Conservation (phyloP, 805 yeast genomes). For the Ogataea glucozyma region DNA sequence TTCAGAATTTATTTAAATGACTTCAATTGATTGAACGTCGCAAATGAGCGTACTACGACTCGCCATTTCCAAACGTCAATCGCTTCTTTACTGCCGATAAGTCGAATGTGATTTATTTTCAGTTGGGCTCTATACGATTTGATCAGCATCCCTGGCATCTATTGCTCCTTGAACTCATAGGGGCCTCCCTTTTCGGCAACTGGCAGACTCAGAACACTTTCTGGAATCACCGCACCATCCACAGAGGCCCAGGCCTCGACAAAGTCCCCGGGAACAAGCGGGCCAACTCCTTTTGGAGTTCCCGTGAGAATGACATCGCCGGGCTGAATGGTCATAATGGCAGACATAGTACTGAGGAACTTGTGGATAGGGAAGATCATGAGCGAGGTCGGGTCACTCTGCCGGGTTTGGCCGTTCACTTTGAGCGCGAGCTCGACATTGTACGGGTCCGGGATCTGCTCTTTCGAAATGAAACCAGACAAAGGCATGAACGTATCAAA, state of each 20-base stretch:
- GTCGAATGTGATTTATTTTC: no score
- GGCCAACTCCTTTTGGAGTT: slow-evolving; percentile 97
- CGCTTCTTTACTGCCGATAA: no score
- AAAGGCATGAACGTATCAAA: slow-evolving; percentile 94
- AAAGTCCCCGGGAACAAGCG: slow-evolving; percentile 73
- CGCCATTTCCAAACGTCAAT: no score
- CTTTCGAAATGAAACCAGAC: slow-evolving; percentile 69
- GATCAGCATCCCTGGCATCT: no score
- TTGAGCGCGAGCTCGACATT: slow-evolving; percentile 61
- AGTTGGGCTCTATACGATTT: no score
- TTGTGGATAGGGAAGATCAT: slow-evolving; percentile 89
- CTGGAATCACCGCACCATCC: slow-evolving; percentile 57
- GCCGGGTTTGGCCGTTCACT: slow-evolving; percentile 71
- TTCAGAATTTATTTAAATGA: no score
- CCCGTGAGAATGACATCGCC: slow-evolving; percentile 95
- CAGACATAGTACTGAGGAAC: slow-evolving; percentile 75
- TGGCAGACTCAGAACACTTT: slow-evolving; percentile 46
- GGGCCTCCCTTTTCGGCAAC: slow-evolving; percentile 62
- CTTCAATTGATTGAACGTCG: no score
- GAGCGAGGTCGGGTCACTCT: slow-evolving; percentile 71
- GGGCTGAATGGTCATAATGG: slow-evolving; percentile 86
- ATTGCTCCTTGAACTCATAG: slow-evolving; percentile 51
- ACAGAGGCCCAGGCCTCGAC: slow-evolving; percentile 63
- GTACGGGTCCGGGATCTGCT: slow-evolving; percentile 68
- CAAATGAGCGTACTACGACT: no score